phyloP scores from a whole-genome alignment of 179 eudicot genomes.

The Actinidia polygama region DNA sequence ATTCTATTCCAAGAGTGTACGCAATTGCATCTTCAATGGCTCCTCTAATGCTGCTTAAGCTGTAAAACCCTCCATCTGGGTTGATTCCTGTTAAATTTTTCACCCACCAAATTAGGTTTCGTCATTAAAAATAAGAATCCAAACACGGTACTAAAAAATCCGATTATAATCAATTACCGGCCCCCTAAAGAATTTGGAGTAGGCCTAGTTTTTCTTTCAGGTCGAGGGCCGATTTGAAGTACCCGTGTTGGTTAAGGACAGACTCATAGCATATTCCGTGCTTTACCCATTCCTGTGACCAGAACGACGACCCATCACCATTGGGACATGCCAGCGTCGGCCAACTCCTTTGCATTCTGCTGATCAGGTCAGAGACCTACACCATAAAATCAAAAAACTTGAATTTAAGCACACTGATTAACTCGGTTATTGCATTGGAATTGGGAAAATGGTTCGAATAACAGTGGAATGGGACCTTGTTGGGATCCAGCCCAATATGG shows the following conservation, averaged over 20 bases:
- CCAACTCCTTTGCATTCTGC: slow-evolving; percentile 61
- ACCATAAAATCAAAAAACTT: too few species aligned
- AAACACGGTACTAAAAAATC: background rate
- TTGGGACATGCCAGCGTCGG: slow-evolving; percentile 79
- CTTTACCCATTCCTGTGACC: slow-evolving; percentile 79
- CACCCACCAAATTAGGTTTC: background rate
- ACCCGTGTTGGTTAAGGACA: slow-evolving; percentile 34
- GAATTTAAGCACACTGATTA: too few species aligned
- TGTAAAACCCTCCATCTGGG: slow-evolving; percentile 53
- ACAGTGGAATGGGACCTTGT: too few species aligned
- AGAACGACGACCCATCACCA: slow-evolving; percentile 46
- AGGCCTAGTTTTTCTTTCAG: slow-evolving; percentile 22
- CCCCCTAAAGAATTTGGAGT: slow-evolving; percentile 28
- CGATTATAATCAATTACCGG: slow-evolving; percentile 34
- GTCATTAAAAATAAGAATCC: background rate
- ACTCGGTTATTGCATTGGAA: too few species aligned
- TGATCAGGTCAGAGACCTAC: slow-evolving; percentile 53
- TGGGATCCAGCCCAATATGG: too few species aligned
- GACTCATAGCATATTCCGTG: slow-evolving; percentile 70
- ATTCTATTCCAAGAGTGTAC: slow-evolving; percentile 52
- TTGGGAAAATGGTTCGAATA: too few species aligned
- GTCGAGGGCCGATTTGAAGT: slow-evolving; percentile 41
- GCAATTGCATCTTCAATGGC: slow-evolving; percentile 53
- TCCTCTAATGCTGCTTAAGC: slow-evolving; percentile 44
- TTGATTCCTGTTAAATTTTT: slow-evolving; percentile 50